These are phyloP conservation scores for Leishmania aethiopica DNA, from an alignment of 208 protist species.

Conservation along the genomic window DNA sequence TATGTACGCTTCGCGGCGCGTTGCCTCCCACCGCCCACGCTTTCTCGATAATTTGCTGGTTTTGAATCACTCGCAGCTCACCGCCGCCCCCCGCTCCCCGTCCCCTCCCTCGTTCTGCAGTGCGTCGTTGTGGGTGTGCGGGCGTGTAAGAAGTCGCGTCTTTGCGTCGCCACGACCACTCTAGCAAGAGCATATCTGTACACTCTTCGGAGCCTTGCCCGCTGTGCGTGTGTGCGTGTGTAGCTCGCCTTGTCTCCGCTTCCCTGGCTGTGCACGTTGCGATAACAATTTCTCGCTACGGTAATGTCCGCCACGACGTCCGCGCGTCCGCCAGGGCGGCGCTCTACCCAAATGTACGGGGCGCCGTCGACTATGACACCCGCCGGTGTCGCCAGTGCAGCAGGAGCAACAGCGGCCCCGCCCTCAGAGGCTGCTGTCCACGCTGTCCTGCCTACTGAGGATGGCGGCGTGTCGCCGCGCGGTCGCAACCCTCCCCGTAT, in stretches of 20 bases:
- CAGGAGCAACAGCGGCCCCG: background rate
- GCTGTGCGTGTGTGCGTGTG: background rate
- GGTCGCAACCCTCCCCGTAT: background rate
- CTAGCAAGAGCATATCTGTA: background rate
- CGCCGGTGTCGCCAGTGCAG: background rate
- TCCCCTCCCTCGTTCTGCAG: background rate
- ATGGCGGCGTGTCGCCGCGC: background rate
- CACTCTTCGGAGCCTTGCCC: background rate
- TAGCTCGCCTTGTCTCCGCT: background rate
- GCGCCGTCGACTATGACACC: background rate
- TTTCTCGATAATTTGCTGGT: background rate
- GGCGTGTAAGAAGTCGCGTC: background rate
- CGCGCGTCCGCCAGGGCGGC: constrained; percentile 10
- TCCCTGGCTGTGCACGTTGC: background rate
- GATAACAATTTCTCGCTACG: background rate
- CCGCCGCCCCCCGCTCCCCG: constrained; percentile 1
- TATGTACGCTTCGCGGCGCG: background rate
- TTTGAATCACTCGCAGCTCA: background rate
- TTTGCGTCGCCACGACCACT: background rate
- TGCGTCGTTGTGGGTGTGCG: background rate
- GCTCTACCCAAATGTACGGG: constrained; percentile 10
- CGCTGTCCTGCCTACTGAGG: background rate
- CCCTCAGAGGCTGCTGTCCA: background rate
- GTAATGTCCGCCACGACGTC: background rate
- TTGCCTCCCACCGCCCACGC: background rate